A percentile compares a stretch with the other conserved stretches of the same genome.
These are phyloP conservation scores for Capsicum chinense DNA, from an alignment of 257 asterid genomes.

Conservation along the genomic window DNA sequence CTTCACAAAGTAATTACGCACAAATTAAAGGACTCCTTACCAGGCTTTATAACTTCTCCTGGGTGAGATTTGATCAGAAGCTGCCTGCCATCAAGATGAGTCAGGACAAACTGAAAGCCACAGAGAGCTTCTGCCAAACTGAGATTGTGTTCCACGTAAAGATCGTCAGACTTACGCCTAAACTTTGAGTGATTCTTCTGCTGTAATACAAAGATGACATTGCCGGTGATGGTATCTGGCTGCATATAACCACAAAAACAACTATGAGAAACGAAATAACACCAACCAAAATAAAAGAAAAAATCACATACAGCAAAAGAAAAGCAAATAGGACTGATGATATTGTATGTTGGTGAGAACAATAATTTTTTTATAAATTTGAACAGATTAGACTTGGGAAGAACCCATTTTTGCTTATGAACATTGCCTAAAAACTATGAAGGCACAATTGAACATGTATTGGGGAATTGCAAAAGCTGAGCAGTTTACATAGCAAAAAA, in stretches of 20 bases:
- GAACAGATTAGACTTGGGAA: background rate
- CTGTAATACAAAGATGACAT: slow-evolving; percentile 37
- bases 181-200: slow-evolving; percentile 45
- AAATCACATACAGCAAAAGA: background rate
- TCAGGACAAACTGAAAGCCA: slow-evolving; percentile 43
- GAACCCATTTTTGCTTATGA: background rate
- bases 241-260: slow-evolving; percentile 36
- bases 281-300: background rate
- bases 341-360: background rate
- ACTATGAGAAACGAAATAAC: background rate
- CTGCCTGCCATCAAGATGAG: slow-evolving; percentile 48
- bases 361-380: background rate
- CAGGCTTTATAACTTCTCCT: slow-evolving; percentile 48
- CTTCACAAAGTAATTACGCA: background rate
- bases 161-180: slow-evolving; percentile 43
- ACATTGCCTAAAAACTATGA: background rate
- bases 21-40: slow-evolving; percentile 7
- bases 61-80: slow-evolving; percentile 43
- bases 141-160: slow-evolving; percentile 42
- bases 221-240: slow-evolving; percentile 47
- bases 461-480: background rate
- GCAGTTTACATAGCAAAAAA: background rate
- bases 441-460: background rate
- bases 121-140: slow-evolving; percentile 44
- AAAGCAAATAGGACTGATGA: background rate